A percentile compares a stretch with the other conserved stretches of the same genome.
Evolutionary conservation across 352 stramenopile genomes (phyloP).

Genomic region (Globisporangium parvum): DNA sequence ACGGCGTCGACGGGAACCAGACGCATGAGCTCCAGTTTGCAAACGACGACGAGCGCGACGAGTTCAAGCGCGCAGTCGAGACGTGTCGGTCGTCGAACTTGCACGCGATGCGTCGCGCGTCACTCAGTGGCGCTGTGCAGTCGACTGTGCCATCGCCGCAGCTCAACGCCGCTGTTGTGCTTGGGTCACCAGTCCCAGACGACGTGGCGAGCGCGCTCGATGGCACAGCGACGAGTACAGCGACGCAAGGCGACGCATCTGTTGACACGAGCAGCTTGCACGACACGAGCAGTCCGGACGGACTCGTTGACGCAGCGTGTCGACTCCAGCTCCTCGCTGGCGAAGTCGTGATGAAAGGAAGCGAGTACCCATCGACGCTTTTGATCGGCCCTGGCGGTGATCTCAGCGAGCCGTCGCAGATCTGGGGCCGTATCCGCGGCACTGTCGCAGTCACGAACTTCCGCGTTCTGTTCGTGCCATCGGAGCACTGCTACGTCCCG

Average conservation of each 20-base stretch:
- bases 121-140: conserved; percentile 11
- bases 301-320: neutral
- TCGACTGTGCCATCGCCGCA: conserved; percentile 10
- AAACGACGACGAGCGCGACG: conserved; percentile 54
- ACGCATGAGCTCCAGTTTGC: conserved; percentile 69
- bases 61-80: conserved; percentile 62
- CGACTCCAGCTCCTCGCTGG: conserved; percentile 21
- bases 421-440: conserved; percentile 66
- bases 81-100: conserved; percentile 39
- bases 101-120: conserved; percentile 30
- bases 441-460: conserved; percentile 73
- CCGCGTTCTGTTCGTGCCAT: conserved; percentile 61
- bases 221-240: neutral
- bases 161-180: conserved; percentile 12
- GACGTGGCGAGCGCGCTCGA: conserved; percentile 8
- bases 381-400: conserved; percentile 58
- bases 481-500: conserved; percentile 42
- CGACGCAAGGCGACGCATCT: neutral
- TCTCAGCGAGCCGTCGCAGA: conserved; percentile 39
- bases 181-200: conserved; percentile 20
- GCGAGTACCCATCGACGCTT: conserved; percentile 45
- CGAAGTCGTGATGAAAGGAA: conserved; percentile 34
- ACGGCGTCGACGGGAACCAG: conserved; percentile 46
- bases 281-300: too few relatives aligned
- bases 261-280: too few relatives aligned